Conservation (phyloP, 768 basidiomycete genomes). For the Tricholoma bakamatsutake region DNA sequence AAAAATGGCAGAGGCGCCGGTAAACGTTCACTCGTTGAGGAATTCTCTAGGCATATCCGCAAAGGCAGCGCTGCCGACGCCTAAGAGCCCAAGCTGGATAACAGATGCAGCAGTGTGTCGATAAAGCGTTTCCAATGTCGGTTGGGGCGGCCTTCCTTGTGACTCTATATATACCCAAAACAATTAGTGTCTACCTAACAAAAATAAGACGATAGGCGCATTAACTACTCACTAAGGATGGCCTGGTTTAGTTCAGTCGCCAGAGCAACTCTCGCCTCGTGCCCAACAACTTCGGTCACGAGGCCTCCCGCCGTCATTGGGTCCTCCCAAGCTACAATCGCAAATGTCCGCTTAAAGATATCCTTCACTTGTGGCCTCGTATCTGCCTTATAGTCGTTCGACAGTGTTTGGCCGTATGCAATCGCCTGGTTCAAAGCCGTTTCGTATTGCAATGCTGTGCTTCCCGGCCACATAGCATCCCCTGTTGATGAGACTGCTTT, state of each 20-base stretch:
- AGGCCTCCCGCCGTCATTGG: constrained; percentile 62
- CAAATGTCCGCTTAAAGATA: constrained; percentile 69
- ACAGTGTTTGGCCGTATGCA: constrained; percentile 66
- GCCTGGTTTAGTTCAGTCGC: constrained; percentile 78
- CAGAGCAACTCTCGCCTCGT: constrained; percentile 56
- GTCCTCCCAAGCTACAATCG: constrained; percentile 75
- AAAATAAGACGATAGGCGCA: background rate
- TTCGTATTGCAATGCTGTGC: constrained; percentile 37
- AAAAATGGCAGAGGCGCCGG: background rate
- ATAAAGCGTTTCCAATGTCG: constrained; percentile 72
- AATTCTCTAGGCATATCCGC: constrained; percentile 76
- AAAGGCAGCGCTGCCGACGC: constrained; percentile 74
- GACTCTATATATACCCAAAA: constrained; percentile 52
- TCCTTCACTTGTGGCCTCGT: constrained; percentile 56
- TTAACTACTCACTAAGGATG: constrained; percentile 61
- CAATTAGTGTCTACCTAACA: constrained; percentile 3
- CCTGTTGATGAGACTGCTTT: constrained; percentile 6
- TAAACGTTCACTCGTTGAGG: constrained; percentile 35
- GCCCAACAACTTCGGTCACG: constrained; percentile 62
- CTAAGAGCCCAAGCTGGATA: constrained; percentile 64
- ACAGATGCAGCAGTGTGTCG: constrained; percentile 68
- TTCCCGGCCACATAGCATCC: constrained; percentile 13
- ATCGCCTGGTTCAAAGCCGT: constrained; percentile 60
- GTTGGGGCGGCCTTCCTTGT: constrained; percentile 65
- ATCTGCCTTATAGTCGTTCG: constrained; percentile 63